Evolutionary conservation across 1,284 basidiomycete genomes (phyloP).

Genomic region (Trichosporon sp.): DNA sequence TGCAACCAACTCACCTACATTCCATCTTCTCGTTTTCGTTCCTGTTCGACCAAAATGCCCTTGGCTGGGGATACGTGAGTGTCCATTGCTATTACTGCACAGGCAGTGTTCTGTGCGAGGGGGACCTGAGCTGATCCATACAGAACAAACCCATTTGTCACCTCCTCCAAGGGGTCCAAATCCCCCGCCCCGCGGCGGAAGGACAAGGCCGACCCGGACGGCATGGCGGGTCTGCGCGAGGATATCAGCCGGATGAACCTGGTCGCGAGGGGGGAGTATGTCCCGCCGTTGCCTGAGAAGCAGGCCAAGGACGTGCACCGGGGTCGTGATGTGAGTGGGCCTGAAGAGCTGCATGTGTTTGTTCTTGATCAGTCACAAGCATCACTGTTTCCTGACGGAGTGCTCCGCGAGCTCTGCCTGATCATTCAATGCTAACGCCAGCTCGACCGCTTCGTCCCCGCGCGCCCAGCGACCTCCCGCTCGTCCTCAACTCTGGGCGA

Average conservation of each 20-base stretch:
- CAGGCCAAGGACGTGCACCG: conserved; percentile 10
- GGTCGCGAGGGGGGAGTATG: conserved; percentile 20
- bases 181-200: conserved; percentile 9
- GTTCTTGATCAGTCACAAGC: no score
- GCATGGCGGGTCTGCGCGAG: conserved; percentile 30
- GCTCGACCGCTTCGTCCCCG: conserved; percentile 48
- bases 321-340: conserved; percentile 14
- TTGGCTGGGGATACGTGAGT: neutral
- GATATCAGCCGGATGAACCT: conserved; percentile 43
- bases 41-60: neutral
- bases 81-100: neutral
- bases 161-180: conserved; percentile 15
- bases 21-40: neutral
- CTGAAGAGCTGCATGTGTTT: no score
- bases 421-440: conserved; percentile 11
- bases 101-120: no score
- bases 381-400: no score
- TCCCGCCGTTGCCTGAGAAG: conserved; percentile 5
- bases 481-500: conserved; percentile 30
- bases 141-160: conserved; percentile 36
- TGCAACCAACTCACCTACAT: neutral
- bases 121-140: neutral
- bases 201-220: conserved; percentile 8
- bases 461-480: conserved; percentile 33
- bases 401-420: no score